Evolutionary conservation across 148 eudicot genomes (phyloP).

Genomic region (Rhododendron ferrugineum): DNA sequence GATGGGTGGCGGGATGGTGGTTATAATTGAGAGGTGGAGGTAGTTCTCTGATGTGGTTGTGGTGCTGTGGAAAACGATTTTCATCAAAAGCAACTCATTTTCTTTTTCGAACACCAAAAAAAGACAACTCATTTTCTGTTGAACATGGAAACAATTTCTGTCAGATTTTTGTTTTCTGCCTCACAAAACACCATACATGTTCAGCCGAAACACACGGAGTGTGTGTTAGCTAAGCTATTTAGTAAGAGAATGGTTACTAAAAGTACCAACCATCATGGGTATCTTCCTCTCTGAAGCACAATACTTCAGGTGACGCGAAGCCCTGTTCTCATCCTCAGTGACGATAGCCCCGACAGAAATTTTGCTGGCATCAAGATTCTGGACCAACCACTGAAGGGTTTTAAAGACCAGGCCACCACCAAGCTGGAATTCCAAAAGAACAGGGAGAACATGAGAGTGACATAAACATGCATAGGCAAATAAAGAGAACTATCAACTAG

Average conservation of each 20-base stretch:
- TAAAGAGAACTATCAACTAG: not conserved
- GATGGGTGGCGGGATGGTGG: not conserved
- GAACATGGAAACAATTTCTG: not conserved
- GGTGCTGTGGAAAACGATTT: not conserved
- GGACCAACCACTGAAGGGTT: conserved; percentile 64
- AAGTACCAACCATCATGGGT: conserved; percentile 51
- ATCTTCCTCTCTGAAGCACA: conserved; percentile 75
- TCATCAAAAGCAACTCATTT: not conserved
- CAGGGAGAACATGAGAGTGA: conserved; percentile 3
- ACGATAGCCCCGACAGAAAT: conserved; percentile 48
- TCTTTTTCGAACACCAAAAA: no score
- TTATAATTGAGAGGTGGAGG: not conserved
- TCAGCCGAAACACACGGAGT: not conserved
- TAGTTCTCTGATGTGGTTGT: not conserved
- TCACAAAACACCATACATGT: not conserved
- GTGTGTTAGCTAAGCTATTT: not conserved
- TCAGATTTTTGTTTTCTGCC: not conserved
- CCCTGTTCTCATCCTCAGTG: conserved; percentile 54
- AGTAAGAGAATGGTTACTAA: not conserved
- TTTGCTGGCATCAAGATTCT: conserved; percentile 41
- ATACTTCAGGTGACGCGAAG: conserved; percentile 74
- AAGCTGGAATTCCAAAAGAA: conserved; percentile 39
- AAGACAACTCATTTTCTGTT: not conserved
- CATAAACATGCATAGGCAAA: conserved; percentile 2
- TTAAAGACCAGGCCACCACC: conserved; percentile 71